Base-by-base conservation (phyloP, 345 rosid genomes). In the Rhodomyrtus tomentosa region DNA sequence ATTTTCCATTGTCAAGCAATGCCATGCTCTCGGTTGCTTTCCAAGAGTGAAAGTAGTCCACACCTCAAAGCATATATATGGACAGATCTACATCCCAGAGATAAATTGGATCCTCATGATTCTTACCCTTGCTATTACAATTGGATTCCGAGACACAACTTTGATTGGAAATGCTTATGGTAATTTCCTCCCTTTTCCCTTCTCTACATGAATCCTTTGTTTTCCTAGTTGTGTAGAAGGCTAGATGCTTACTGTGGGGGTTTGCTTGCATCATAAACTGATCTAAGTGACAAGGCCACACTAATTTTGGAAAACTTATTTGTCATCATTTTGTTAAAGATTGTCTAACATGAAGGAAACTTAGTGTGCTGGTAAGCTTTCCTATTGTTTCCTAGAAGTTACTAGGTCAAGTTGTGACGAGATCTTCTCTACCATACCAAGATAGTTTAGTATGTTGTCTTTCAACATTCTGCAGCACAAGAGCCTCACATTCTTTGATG, bases 71-170 rank as follows among this genome's bases (percentile, higher is more conserved):
- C 92, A 94, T 86, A 91, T 92, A 82, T 91, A 91, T 87, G 98
- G 99, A 87, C 98, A 95, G 90, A 95, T 96, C 86, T 96, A 96
- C 88, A 94, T 96, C 92, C 98, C 99, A 8, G 96, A 95, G 88
- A 96, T 96, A 86, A 96, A 96, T 89, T 96, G 98, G 99, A 95
- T 95, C 88, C 93, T 96, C 85, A 95, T 96, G 99, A 87, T 94
- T 87, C 92, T 96, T 48, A 95, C 98, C 51, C 98, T 96, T 89
- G 91, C 96, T 74, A 73, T 95, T 88, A 90, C 98, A 83, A 68
- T 95, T 82, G 98, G 98, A 85, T 93, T 96, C 86, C 93, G 7
- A 82, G 94, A 94, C 88, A 94, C 96, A 84, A 92, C 93, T 86
- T 88, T 89, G 82, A 94, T 95, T 79, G 99, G 98, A 90, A 93